These are phyloP conservation scores for Shiraia sp. DNA, from an alignment of 2,329 filamentous ascomycete species.

Conservation along the genomic window DNA sequence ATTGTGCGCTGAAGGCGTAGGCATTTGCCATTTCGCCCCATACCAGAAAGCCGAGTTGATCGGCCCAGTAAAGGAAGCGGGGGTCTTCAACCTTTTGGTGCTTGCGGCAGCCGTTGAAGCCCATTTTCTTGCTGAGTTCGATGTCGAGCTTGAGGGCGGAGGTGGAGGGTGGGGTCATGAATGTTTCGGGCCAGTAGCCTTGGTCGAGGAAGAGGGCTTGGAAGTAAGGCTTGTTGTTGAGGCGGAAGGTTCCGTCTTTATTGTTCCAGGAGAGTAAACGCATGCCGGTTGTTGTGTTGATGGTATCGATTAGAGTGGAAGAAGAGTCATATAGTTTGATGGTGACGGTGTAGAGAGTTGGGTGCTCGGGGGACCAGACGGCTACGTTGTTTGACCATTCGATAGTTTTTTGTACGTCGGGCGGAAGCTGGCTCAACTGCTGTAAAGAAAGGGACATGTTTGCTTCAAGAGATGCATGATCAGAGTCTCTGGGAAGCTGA, in stretches of 20 bases:
- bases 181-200: slow-evolving; percentile 65
- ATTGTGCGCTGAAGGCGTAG: slow-evolving; percentile 64
- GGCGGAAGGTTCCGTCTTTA: slow-evolving; percentile 55
- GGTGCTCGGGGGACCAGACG: slow-evolving; percentile 64
- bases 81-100: slow-evolving; percentile 69
- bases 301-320: slow-evolving; percentile 55
- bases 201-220: slow-evolving; percentile 65
- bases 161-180: slow-evolving; percentile 60
- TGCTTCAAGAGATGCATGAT: slow-evolving; percentile 54
- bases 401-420: slow-evolving; percentile 45
- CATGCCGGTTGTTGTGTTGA: slow-evolving; percentile 65
- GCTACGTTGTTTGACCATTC: slow-evolving; percentile 61
- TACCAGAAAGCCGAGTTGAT: slow-evolving; percentile 63
- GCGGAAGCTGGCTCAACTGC: slow-evolving; percentile 33
- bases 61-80: slow-evolving; percentile 64
- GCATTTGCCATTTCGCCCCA: slow-evolving; percentile 69
- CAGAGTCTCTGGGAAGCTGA: slow-evolving; percentile 54
- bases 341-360: slow-evolving; percentile 59
- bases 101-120: slow-evolving; percentile 67
- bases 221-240: slow-evolving; percentile 64
- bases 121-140: slow-evolving; percentile 61
- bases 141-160: slow-evolving; percentile 57
- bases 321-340: slow-evolving; percentile 56
- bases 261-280: slow-evolving; percentile 64
- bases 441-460: slow-evolving; percentile 54